Base-by-base conservation (phyloP, 2,329 filamentous ascomycete species). In the Fusarium dlaminii region DNA sequence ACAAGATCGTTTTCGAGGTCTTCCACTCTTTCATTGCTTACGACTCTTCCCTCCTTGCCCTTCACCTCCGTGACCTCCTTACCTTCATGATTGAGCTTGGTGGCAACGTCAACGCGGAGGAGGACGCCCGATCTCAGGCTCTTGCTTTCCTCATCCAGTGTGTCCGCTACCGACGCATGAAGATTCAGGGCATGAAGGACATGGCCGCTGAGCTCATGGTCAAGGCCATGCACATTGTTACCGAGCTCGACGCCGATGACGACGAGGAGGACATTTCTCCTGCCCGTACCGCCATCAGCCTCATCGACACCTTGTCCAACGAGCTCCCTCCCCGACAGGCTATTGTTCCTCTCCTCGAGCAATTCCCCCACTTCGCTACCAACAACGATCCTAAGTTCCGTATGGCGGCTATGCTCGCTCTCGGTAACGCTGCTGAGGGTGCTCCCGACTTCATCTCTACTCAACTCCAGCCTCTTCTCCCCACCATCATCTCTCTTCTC, bases 391-490 rank as follows among this genome's bases (percentile, higher is more conserved):
- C 95, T 40, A 91, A 94, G 77, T 93, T 93, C 85, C 92, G 96
- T 68, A 93, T 96, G 83, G 95, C 96, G 62, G 95, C 94, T 83
- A 96, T 98, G 80, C 88, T 98, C 72, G 93, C 96, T 55, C 89
- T 99, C 10, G 96, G 96, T 68, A 97, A 96, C 86, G 96, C 94
- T 77, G 96, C 98, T 60, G 96, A 98, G 86, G 96, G 96, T 77
- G 96, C 96, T 36, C 96, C 96, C 22, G 96, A 99, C 83, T 99
- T 98, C 84, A 95, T 98, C 80, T 94, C 94, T 73, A 98, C 95
- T 27, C 96, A 99, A 84, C 90, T 98, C 72, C 89, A 92, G 79
- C 90, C 92, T 75, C 93, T 98, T 75, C 90, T 98, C 82, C 96
- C 96, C 55, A 88, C 94, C 77, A 91, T 98, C 67, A 88, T 98